Base-by-base conservation (phyloP, 2,329 filamentous ascomycete species). In the Aspergillus puulaauensis region DNA sequence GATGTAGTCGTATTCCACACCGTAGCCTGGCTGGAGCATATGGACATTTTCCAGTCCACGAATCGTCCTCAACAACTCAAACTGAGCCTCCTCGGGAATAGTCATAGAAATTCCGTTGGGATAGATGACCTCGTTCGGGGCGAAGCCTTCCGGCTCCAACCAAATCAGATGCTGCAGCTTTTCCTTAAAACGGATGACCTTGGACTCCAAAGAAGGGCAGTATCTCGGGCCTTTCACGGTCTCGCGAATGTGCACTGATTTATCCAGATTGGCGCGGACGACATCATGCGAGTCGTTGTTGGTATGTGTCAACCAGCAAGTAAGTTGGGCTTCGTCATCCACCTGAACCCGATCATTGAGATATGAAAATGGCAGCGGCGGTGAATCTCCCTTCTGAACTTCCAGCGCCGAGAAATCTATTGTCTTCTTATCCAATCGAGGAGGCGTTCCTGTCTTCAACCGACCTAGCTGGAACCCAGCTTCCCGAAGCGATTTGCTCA, bases 21-120 rank as follows among this genome's bases (percentile, higher is more conserved):
- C 95, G 69, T 99, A 99, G 8, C 93, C 95, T 1, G 93, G 89
- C 69, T 98, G 93, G 6, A 96, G 83, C 93, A 99, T 97, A 24
- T 82, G 86, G 4, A 92, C 92, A 58, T 93, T 86, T 70, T 98
- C 93, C 1, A 99, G 82, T 0, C 95, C 95, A n/a, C 79, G 83
- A 54, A 99, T 89, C 0, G 91, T 96, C 56, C 87, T 89, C n/a
- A 99, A 80, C 70, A 96, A 86, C 52, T 88, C 84, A 66, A 90
- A 88, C 73, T 99, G 95, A 0, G 90, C 91, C 56, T 93, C 91
- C 0, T 87, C 88, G 0, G 95, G 95, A 3, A 99, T 87, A 0
- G 95, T 99, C 91, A 98, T 98, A 27, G 92, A 96, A 40, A 99
- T 87, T 1, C 95, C 95, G 68, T 99, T 99, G 0, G 95, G 95